Evolutionary conservation across 176 grass and related monocot species (phyloP).

Genomic region (Oryza longistaminata): DNA sequence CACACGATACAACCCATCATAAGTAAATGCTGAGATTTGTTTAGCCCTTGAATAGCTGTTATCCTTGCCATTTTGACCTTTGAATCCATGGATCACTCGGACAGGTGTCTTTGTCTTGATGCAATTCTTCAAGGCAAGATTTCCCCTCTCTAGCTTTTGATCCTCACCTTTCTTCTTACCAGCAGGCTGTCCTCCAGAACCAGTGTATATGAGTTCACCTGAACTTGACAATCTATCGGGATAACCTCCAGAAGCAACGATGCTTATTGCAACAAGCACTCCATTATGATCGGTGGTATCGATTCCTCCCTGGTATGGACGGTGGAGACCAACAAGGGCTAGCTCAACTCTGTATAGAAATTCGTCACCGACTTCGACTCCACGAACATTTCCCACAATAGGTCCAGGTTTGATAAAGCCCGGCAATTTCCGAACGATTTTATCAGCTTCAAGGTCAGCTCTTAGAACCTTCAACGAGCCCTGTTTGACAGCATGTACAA

Average conservation of each 20-base stretch:
- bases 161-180: constrained; percentile 54
- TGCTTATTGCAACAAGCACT: constrained; percentile 56
- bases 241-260: constrained; percentile 76
- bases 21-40: constrained; percentile 55
- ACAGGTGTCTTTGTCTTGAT: constrained; percentile 59
- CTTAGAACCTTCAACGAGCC: constrained; percentile 30
- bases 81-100: constrained; percentile 70
- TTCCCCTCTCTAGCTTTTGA: constrained; percentile 48
- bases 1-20: constrained; percentile 74
- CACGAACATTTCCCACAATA: constrained; percentile 61
- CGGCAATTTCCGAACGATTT: constrained; percentile 27
- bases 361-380: constrained; percentile 85
- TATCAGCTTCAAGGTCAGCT: constrained; percentile 54
- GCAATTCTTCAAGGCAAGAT: constrained; percentile 52
- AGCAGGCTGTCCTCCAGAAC: constrained; percentile 64
- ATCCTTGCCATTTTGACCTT: constrained; percentile 30
- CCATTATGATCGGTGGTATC: constrained; percentile 41
- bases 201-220: constrained; percentile 80
- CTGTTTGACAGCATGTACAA: constrained; percentile 39
- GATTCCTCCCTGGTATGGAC: constrained; percentile 63
- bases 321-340: constrained; percentile 70
- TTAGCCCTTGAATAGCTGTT: constrained; percentile 40
- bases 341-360: constrained; percentile 75
- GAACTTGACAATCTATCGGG: constrained; percentile 61
- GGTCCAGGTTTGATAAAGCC: constrained; percentile 46